phyloP scores from a whole-genome alignment of 208 protist genomes.

The Crithidia acanthocephali region DNA sequence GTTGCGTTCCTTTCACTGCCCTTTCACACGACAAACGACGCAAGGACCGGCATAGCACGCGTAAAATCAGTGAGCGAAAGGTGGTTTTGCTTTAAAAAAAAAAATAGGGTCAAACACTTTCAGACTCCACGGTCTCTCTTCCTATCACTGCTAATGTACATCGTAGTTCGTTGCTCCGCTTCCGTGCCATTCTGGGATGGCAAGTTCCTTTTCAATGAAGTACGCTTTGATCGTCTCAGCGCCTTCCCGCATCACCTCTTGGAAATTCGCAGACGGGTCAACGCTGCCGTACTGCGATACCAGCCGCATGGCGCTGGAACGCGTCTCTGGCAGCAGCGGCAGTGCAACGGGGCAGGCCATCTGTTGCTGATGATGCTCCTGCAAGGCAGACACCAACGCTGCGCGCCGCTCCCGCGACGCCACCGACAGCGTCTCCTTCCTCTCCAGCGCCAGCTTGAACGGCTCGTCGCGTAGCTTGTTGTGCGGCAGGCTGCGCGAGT shows the following conservation, averaged over 20 bases:
- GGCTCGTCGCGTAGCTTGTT: slow-evolving; percentile 35
- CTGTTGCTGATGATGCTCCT: slow-evolving; percentile 13
- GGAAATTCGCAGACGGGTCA: slow-evolving; percentile 15
- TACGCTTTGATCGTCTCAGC: slow-evolving; percentile 32
- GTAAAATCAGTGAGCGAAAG: too few relatives aligned
- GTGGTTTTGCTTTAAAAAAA: too few relatives aligned
- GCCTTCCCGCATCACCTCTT: slow-evolving; percentile 20
- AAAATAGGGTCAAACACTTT: too few relatives aligned
- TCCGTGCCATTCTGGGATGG: slow-evolving; percentile 30
- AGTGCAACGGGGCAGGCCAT: slow-evolving; percentile 7
- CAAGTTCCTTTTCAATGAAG: slow-evolving; percentile 31
- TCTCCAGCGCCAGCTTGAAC: slow-evolving; percentile 23
- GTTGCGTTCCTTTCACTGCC: too few relatives aligned
- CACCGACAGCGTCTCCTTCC: slow-evolving; percentile 18
- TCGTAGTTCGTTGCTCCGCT: neutral
- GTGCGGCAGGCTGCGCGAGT: slow-evolving; percentile 17
- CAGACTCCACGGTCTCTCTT: too few relatives aligned
- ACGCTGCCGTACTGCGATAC: slow-evolving; percentile 38
- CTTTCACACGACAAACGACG: too few relatives aligned
- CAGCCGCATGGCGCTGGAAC: slow-evolving; percentile 27
- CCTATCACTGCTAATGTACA: slow-evolving; percentile 4
- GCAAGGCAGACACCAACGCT: slow-evolving; percentile 18
- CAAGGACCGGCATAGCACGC: too few relatives aligned
- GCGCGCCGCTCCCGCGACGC: slow-evolving; percentile 16
- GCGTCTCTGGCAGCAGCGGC: slow-evolving; percentile 29